Percentiles rank a stretch among this genome's conserved stretches.
These are phyloP conservation scores for Serendipita sp. DNA, from an alignment of 1,284 basidiomycete species.

Conservation along the genomic window DNA sequence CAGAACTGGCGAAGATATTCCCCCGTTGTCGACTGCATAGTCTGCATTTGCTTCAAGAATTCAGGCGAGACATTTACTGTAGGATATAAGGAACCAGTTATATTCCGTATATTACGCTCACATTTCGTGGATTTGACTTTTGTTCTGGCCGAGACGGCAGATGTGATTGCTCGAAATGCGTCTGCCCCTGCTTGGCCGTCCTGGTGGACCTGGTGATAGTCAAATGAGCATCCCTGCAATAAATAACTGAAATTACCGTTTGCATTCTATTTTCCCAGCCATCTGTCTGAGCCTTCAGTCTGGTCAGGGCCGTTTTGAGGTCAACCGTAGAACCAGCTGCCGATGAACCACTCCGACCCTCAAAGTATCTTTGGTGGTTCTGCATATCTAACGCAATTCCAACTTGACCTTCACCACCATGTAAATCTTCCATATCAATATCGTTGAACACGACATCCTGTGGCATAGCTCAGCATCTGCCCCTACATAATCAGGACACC, in stretches of 20 bases:
- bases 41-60: slow-evolving; percentile 68
- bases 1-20: slow-evolving; percentile 96
- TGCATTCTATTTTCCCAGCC: slow-evolving; percentile 46
- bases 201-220: slow-evolving; percentile 36
- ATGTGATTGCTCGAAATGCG: slow-evolving; percentile 60
- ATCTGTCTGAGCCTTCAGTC: slow-evolving; percentile 31
- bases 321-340: slow-evolving; percentile 21
- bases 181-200: slow-evolving; percentile 51
- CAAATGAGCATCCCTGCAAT: neutral
- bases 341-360: slow-evolving; percentile 29
- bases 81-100: neutral
- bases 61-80: slow-evolving; percentile 67
- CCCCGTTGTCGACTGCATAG: slow-evolving; percentile 82
- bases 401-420: slow-evolving; percentile 42
- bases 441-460: slow-evolving; percentile 36
- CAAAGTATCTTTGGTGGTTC: slow-evolving; percentile 63
- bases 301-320: slow-evolving; percentile 30
- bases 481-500: slow-evolving; percentile 25
- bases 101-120: slow-evolving; percentile 22
- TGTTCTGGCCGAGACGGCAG: slow-evolving; percentile 53
- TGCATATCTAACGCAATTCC: slow-evolving; percentile 77
- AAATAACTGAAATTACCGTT: slow-evolving; percentile 29
- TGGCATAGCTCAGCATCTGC: slow-evolving; percentile 9
- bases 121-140: slow-evolving; percentile 51
- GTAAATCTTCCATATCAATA: slow-evolving; percentile 80